Percentiles rank a stretch among this genome's conserved stretches.
Conservation (phyloP, 495 filamentous ascomycete species). For the Penicillium ochrochloron region DNA sequence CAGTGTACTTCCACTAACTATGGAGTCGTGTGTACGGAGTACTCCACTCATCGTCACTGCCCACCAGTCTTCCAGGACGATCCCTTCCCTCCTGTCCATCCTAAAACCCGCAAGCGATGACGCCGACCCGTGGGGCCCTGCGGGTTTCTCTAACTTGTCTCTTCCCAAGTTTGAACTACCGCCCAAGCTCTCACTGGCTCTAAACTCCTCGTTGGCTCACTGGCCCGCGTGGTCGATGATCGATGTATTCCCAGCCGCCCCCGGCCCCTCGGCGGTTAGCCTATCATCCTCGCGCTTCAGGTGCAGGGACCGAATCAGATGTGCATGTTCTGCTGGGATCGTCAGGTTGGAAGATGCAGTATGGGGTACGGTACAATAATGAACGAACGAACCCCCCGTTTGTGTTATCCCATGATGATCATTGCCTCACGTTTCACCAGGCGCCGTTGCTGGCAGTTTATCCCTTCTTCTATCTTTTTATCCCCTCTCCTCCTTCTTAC, state of each 20-base stretch:
- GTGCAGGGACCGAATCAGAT: conserved; percentile 21
- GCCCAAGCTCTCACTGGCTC: conserved; percentile 3
- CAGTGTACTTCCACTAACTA: background rate
- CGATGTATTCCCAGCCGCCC: conserved; percentile 20
- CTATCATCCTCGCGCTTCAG: conserved; percentile 26
- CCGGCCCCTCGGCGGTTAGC: conserved; percentile 17
- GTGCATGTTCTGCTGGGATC: conserved; percentile 24
- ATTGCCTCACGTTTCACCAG: conserved; percentile 20
- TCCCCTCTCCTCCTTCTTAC: background rate
- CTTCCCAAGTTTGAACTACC: conserved; percentile 13
- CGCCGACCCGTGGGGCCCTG: conserved; percentile 31
- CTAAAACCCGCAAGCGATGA: conserved; percentile 33
- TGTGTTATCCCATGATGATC: conserved; percentile 13
- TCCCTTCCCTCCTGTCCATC: conserved; percentile 23
- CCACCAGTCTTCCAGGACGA: conserved; percentile 19
- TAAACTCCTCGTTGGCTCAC: conserved; percentile 27
- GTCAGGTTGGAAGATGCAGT: conserved; percentile 4
- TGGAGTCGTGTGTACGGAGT: no score
- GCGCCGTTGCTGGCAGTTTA: conserved; percentile 9
- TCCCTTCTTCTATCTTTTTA: conserved; percentile 1
- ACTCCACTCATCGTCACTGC: conserved; percentile 6
- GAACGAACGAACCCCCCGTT: conserved; percentile 17
- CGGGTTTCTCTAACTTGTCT: conserved; percentile 8
- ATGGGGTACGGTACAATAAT: conserved; percentile 7
- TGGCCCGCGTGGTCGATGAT: conserved; percentile 37